These are phyloP conservation scores for Colletotrichum australisinense DNA, from an alignment of 2,329 filamentous ascomycete species.

Conservation along the genomic window DNA sequence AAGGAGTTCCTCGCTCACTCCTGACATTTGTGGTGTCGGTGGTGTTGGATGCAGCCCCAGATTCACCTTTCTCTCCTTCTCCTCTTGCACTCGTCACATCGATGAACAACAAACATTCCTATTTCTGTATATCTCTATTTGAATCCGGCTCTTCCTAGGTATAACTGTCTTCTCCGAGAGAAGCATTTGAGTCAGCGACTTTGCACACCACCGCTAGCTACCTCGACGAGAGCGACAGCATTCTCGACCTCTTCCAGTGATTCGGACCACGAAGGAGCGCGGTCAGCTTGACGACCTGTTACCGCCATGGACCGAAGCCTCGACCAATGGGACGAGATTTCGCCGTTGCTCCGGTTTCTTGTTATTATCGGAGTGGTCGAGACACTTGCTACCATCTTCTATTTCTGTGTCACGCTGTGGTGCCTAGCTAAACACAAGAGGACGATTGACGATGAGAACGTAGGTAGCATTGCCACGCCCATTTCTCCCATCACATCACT, in stretches of 20 bases:
- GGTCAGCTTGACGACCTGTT: background rate
- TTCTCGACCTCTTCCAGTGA: background rate
- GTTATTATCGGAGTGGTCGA: background rate
- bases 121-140: too few species aligned
- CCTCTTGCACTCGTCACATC: background rate
- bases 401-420: background rate
- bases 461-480: background rate
- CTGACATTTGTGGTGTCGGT: too few species aligned
- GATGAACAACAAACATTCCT: background rate
- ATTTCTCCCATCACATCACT: background rate
- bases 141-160: background rate
- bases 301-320: background rate
- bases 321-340: background rate
- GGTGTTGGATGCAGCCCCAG: too few species aligned
- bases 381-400: background rate
- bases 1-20: too few species aligned
- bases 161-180: background rate
- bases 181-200: background rate
- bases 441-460: background rate
- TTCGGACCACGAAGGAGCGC: background rate
- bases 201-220: background rate
- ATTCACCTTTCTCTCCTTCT: background rate
- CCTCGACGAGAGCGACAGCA: background rate
- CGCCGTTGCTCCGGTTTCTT: background rate
- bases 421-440: background rate